Evolutionary conservation across 2,329 filamentous ascomycete genomes (phyloP).

Genomic region (Botryosphaeria dothidea): DNA sequence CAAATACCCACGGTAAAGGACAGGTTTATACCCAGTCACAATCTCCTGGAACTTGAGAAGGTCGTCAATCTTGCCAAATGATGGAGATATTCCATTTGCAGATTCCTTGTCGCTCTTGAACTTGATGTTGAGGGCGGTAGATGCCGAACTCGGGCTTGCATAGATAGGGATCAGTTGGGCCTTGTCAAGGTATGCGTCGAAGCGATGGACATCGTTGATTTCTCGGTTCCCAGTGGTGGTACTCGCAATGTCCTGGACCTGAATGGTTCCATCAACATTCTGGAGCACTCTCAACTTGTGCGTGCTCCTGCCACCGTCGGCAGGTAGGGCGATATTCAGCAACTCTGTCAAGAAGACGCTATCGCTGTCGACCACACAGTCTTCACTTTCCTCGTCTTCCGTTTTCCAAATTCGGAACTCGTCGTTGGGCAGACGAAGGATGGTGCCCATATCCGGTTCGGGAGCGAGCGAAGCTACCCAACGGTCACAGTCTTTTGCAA

Average conservation of each 20-base stretch:
- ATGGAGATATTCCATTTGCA: constrained; percentile 20
- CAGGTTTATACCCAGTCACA: neutral
- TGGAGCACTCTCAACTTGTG: constrained; percentile 12
- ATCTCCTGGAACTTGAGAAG: constrained; percentile 14
- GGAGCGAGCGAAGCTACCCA: neutral
- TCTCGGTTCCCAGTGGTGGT: neutral
- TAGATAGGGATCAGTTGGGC: constrained; percentile 5
- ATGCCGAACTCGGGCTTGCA: neutral
- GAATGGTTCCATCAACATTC: constrained; percentile 8
- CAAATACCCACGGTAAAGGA: constrained; percentile 15
- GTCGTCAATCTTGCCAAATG: constrained; percentile 11
- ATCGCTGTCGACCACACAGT: neutral
- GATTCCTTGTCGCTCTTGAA: constrained; percentile 14
- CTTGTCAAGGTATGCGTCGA: constrained; percentile 1
- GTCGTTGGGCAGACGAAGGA: neutral
- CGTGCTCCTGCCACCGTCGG: neutral
- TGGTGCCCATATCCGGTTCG: neutral
- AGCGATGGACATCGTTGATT: constrained; percentile 8
- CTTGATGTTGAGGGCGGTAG: neutral
- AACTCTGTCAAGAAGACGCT: constrained; percentile 7
- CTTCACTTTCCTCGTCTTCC: neutral
- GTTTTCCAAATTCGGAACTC: neutral
- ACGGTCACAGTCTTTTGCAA: neutral
- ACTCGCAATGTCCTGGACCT: neutral
- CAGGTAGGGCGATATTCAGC: neutral